Evolutionary conservation across 441 rosid species (phyloP).

Genomic region (Brassica balearica): DNA sequence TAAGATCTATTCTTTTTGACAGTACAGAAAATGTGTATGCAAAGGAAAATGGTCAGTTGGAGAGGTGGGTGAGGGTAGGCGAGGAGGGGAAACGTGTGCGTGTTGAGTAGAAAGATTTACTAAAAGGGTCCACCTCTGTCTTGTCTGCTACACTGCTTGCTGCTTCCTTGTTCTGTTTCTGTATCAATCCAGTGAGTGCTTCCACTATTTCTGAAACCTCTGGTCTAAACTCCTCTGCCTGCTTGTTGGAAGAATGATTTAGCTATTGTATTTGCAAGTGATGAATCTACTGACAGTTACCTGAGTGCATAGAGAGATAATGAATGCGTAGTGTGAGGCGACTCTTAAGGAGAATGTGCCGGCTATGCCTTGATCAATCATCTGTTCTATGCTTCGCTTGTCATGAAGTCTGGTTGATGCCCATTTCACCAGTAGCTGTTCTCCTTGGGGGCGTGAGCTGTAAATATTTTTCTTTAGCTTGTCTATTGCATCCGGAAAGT

Average conservation of each 20-base stretch:
- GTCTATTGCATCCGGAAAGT: conserved; percentile 1
- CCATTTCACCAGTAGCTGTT: conserved; percentile 83
- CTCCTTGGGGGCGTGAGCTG: conserved; percentile 71
- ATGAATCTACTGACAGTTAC: conserved; percentile 41
- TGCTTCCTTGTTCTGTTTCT: conserved; percentile 45
- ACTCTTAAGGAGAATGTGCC: conserved; percentile 61
- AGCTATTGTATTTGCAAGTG: conserved; percentile 6
- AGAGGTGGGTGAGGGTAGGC: conserved; percentile 57
- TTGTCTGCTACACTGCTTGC: conserved; percentile 48
- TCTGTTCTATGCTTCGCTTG: conserved; percentile 63
- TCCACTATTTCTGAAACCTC: conserved; percentile 81
- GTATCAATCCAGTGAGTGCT: conserved; percentile 61
- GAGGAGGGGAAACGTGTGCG: conserved; percentile 65
- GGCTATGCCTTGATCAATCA: conserved; percentile 75
- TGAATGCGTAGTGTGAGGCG: conserved; percentile 79
- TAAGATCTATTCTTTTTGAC: conserved; percentile 29
- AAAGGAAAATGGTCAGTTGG: conserved; percentile 41
- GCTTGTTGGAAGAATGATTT: conserved; percentile 41
- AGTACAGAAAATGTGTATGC: conserved; percentile 26
- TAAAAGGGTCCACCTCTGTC: conserved; percentile 56
- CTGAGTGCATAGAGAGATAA: conserved; percentile 82
- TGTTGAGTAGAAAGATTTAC: conserved; percentile 76
- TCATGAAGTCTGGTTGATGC: conserved; percentile 83
- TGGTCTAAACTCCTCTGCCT: conserved; percentile 85
- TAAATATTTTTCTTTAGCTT: conserved; percentile 1